Conservation (phyloP, 352 stramenopile genomes). For the Phytophthora cactorum region DNA sequence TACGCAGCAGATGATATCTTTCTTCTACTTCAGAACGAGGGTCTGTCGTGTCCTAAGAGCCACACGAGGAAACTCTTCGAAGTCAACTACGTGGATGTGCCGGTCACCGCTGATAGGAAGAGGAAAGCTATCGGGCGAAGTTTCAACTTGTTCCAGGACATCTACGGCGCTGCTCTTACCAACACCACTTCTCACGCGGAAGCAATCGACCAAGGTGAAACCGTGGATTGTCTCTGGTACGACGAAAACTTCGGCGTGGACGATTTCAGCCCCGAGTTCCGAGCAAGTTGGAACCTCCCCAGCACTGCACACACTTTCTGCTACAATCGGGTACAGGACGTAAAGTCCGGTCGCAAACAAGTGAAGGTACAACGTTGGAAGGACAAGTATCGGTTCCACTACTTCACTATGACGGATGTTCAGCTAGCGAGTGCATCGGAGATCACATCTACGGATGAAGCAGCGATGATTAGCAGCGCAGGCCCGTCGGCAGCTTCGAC, state of each 20-base stretch:
- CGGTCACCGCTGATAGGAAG: slow-evolving; percentile 17
- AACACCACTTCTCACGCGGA: slow-evolving; percentile 20
- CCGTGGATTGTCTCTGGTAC: slow-evolving; percentile 66
- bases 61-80: slow-evolving; percentile 35
- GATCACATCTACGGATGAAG: slow-evolving; percentile 25
- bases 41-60: slow-evolving; percentile 51
- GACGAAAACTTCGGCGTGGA: slow-evolving; percentile 50
- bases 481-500: neutral
- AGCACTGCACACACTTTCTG: slow-evolving; percentile 41
- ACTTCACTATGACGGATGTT: slow-evolving; percentile 30
- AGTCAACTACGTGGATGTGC: slow-evolving; percentile 20
- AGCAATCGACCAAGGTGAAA: slow-evolving; percentile 54
- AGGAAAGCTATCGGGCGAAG: slow-evolving; percentile 43
- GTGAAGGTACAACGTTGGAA: slow-evolving; percentile 25
- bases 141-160: slow-evolving; percentile 48
- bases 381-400: slow-evolving; percentile 33
- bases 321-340: slow-evolving; percentile 38
- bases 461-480: slow-evolving; percentile 15
- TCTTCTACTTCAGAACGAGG: slow-evolving; percentile 33
- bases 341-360: slow-evolving; percentile 19
- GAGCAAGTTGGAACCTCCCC: slow-evolving; percentile 39
- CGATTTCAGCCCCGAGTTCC: slow-evolving; percentile 49
- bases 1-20: slow-evolving; percentile 66
- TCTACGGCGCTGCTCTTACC: slow-evolving; percentile 21
- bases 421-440: slow-evolving; percentile 31